phyloP scores from a whole-genome alignment of 805 yeast genomes.

The Huiozyma naganishii region DNA sequence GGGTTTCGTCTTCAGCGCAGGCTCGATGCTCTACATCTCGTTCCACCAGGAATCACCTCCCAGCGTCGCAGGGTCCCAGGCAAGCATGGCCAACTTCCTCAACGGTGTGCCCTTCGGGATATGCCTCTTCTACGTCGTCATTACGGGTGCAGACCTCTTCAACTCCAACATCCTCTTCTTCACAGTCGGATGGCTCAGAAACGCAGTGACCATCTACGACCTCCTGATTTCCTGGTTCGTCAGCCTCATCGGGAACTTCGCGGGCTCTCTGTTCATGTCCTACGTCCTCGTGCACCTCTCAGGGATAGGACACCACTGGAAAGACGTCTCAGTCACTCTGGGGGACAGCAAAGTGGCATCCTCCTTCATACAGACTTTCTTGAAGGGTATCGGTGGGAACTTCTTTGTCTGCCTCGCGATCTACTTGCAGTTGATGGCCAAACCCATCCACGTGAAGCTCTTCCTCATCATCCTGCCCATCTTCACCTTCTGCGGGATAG shows the following conservation, averaged over 20 bases:
- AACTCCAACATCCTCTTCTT: slow-evolving; percentile 67
- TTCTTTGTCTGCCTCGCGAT: slow-evolving; percentile 68
- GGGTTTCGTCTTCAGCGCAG: slow-evolving; percentile 59
- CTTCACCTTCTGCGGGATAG: slow-evolving; percentile 67
- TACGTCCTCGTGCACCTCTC: slow-evolving; percentile 53
- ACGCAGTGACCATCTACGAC: slow-evolving; percentile 60
- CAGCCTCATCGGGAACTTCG: slow-evolving; percentile 58
- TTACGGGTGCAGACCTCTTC: slow-evolving; percentile 65
- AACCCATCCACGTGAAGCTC: slow-evolving; percentile 68
- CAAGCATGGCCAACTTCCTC: slow-evolving; percentile 26
- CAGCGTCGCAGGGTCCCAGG: slow-evolving; percentile 33
- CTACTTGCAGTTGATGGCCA: slow-evolving; percentile 66
- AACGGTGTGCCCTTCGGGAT: slow-evolving; percentile 60
- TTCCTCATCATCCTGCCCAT: slow-evolving; percentile 55
- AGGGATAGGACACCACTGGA: slow-evolving; percentile 36
- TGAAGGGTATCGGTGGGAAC: slow-evolving; percentile 69
- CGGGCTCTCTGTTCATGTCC: slow-evolving; percentile 52
- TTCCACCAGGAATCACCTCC: slow-evolving; percentile 46
- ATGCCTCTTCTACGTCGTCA: slow-evolving; percentile 64
- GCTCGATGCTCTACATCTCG: slow-evolving; percentile 59
- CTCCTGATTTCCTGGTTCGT: slow-evolving; percentile 53
- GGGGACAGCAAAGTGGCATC: slow-evolving; percentile 34
- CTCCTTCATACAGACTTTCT: slow-evolving; percentile 49
- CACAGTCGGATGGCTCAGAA: slow-evolving; percentile 54
- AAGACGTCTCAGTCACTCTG: slow-evolving; percentile 38